A percentile compares a stretch with the other conserved stretches of the same genome.
These are phyloP conservation scores for Huntiella savannae DNA, from an alignment of 2,329 filamentous ascomycete species.

Conservation along the genomic window DNA sequence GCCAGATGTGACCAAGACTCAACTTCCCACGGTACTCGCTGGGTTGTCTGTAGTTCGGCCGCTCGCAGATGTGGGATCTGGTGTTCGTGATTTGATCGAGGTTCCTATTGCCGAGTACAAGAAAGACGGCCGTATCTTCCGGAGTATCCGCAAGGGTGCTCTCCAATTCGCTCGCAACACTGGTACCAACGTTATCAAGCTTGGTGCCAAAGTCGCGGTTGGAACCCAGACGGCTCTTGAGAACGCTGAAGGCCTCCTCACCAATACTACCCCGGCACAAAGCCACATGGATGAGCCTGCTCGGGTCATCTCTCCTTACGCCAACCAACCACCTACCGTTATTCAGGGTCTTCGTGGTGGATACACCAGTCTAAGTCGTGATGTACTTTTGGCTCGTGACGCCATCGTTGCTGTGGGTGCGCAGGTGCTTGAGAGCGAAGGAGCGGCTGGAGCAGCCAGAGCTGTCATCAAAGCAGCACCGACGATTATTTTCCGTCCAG, in stretches of 20 bases:
- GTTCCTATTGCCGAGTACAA: conserved; percentile 83
- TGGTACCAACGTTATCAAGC: conserved; percentile 78
- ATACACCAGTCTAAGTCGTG: conserved; percentile 63
- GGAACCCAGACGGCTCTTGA: conserved; percentile 88
- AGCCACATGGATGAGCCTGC: conserved; percentile 42
- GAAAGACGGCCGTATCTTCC: conserved; percentile 81
- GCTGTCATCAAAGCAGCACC: conserved; percentile 67
- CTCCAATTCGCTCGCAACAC: conserved; percentile 82
- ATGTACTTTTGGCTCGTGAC: conserved; percentile 71
- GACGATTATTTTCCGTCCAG: conserved; percentile 80
- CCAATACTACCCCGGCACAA: neutral
- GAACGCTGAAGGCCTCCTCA: conserved; percentile 64
- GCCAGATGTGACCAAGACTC: conserved; percentile 75
- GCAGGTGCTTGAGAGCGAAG: conserved; percentile 73
- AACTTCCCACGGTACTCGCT: conserved; percentile 73
- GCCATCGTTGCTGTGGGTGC: conserved; percentile 88
- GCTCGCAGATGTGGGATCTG: conserved; percentile 76
- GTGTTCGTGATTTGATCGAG: conserved; percentile 69
- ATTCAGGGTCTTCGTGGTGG: conserved; percentile 71
- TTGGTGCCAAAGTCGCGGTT: conserved; percentile 85
- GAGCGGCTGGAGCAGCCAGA: conserved; percentile 58
- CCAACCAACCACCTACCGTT: conserved; percentile 80
- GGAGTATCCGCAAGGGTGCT: conserved; percentile 81
- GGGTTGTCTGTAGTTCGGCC: conserved; percentile 80
- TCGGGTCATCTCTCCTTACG: conserved; percentile 76